Conservation (phyloP, 345 rosid species). For the Eucalyptus regnans region DNA sequence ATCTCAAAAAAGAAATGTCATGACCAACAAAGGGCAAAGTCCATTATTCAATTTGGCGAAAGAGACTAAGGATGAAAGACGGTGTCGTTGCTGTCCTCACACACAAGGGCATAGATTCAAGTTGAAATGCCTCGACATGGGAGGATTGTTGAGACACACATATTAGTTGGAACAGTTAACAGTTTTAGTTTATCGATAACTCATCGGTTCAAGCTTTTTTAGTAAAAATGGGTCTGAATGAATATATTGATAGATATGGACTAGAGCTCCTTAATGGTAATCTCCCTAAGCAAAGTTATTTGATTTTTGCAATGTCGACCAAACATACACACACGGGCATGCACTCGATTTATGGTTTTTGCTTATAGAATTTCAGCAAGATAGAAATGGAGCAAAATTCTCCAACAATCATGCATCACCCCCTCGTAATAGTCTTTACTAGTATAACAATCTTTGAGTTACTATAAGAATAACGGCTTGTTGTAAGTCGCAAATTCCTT, state of each 20-base stretch:
- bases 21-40: neutral
- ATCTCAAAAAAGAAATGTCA: neutral
- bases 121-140: neutral
- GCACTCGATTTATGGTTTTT: neutral
- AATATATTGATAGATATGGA: neutral
- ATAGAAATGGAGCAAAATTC: neutral
- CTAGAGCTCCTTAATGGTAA: neutral
- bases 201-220: neutral
- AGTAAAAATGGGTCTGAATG: neutral
- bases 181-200: neutral
- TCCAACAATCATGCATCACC: neutral
- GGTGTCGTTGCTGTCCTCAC: neutral
- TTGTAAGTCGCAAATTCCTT: accelerated
- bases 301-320: neutral
- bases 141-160: neutral
- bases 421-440: neutral
- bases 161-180: neutral
- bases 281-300: neutral
- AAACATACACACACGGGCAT: accelerated
- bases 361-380: neutral
- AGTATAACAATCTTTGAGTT: too few species aligned
- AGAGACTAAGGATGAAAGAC: neutral
- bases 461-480: too few species aligned
- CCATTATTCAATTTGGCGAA: neutral
- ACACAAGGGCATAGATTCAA: neutral